phyloP scores from a whole-genome alignment of 345 rosid genomes.

The Xanthoceras sorbifolium region DNA sequence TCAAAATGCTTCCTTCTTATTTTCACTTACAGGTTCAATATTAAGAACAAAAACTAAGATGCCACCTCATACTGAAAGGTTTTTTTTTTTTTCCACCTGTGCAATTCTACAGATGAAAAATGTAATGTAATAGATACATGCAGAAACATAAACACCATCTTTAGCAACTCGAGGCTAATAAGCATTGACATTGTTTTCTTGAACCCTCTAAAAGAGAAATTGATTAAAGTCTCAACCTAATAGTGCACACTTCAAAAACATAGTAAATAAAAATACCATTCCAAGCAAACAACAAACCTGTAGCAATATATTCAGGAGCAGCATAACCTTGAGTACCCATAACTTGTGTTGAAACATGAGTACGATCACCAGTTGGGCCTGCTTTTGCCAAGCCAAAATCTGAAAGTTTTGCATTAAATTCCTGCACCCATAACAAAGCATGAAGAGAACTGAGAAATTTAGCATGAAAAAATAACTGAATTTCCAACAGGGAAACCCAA shows the following conservation, averaged over 20 bases:
- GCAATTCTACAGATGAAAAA: not conserved
- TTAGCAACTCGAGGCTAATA: not conserved
- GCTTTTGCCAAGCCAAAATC: conserved; percentile 71
- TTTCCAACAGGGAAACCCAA: not conserved
- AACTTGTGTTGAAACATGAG: conserved; percentile 59
- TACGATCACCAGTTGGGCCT: conserved; percentile 55
- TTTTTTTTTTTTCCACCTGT: not conserved
- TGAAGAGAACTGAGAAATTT: conserved; percentile 6
- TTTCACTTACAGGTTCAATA: not conserved
- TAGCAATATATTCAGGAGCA: conserved; percentile 63
- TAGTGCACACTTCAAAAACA: not conserved
- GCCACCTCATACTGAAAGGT: not conserved
- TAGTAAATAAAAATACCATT: not conserved
- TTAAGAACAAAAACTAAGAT: not conserved
- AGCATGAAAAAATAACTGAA: not conserved
- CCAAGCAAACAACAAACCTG: conserved; percentile 37
- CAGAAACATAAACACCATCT: not conserved
- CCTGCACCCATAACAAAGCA: conserved; percentile 35
- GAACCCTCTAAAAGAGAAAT: not conserved
- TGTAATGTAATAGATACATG: not conserved
- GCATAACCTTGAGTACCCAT: conserved; percentile 66
- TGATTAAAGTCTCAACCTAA: not conserved
- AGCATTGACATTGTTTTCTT: not conserved
- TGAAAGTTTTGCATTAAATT: conserved; percentile 61
- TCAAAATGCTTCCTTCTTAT: not conserved